phyloP scores from a whole-genome alignment of 169 alveolate genomes.

The Plasmodium sp. region DNA sequence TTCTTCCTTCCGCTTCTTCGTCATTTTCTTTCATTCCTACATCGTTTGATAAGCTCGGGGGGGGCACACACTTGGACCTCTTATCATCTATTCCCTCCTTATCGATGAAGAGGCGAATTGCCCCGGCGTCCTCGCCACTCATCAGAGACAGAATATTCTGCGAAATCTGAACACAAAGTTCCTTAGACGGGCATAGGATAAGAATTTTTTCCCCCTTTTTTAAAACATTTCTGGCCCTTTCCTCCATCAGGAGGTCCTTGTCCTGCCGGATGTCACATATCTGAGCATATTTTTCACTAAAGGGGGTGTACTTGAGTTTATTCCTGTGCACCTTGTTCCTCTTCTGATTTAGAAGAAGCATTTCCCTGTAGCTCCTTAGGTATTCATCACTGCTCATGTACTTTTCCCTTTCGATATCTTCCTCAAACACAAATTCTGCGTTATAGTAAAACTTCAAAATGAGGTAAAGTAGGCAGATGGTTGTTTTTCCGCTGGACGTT shows the following conservation, averaged over 20 bases:
- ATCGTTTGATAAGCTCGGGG: not conserved
- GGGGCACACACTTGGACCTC: not conserved
- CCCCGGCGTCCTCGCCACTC: constrained; percentile 3
- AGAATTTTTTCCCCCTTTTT: constrained; percentile 55
- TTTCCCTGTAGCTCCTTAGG: not conserved
- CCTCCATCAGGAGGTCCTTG: constrained; percentile 31
- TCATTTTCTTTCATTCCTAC: not conserved
- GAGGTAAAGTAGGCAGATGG: constrained; percentile 51
- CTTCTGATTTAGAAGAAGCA: not conserved
- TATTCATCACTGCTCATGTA: not conserved
- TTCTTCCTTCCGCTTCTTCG: not conserved
- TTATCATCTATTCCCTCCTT: not conserved
- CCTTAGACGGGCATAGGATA: constrained; percentile 62
- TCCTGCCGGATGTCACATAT: constrained; percentile 41
- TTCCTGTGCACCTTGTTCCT: not conserved
- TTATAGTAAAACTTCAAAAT: constrained; percentile 50
- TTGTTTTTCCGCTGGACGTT: constrained; percentile 73
- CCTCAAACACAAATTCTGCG: constrained; percentile 55
- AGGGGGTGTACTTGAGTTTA: constrained; percentile 48
- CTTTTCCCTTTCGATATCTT: constrained; percentile 59
- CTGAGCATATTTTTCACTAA: constrained; percentile 60
- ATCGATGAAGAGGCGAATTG: constrained; percentile 55
- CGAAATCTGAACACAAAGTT: constrained; percentile 62
- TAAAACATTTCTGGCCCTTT: constrained; percentile 5
- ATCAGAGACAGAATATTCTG: constrained; percentile 35